These are phyloP conservation scores for Endocarpon pusillum DNA, from an alignment of 495 filamentous ascomycete genomes.

Conservation along the genomic window DNA sequence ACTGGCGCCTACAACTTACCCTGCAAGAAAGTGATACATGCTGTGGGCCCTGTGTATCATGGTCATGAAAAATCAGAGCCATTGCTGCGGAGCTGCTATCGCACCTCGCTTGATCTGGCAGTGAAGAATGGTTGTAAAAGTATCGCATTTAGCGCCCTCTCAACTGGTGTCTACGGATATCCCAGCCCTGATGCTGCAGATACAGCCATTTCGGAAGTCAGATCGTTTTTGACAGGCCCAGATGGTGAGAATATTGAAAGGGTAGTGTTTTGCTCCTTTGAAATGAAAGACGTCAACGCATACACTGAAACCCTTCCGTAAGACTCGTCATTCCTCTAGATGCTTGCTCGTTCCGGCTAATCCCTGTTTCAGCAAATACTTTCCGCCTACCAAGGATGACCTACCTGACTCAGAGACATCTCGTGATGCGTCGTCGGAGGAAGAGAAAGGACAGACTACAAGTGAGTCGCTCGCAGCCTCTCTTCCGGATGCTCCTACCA, in stretches of 20 bases:
- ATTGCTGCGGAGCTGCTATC: slow-evolving; percentile 55
- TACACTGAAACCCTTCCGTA: slow-evolving; percentile 60
- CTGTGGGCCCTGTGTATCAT: slow-evolving; percentile 76
- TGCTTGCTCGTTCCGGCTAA: not conserved
- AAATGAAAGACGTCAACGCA: slow-evolving; percentile 53
- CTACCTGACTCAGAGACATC: too few relatives aligned
- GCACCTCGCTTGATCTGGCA: slow-evolving; percentile 53
- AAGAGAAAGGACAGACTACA: slow-evolving; percentile 4
- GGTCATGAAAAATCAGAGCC: slow-evolving; percentile 23
- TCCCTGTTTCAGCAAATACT: slow-evolving; percentile 18
- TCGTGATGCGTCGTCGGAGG: slow-evolving; percentile 1
- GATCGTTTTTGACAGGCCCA: slow-evolving; percentile 46
- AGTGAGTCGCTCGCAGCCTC: slow-evolving; percentile 13
- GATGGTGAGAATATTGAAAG: slow-evolving; percentile 41
- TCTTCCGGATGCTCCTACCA: slow-evolving; percentile 17
- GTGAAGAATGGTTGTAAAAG: slow-evolving; percentile 43
- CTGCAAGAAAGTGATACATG: slow-evolving; percentile 65
- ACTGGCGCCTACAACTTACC: slow-evolving; percentile 63
- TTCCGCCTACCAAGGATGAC: slow-evolving; percentile 17
- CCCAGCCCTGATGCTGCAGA: slow-evolving; percentile 54
- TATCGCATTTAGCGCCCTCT: slow-evolving; percentile 70
- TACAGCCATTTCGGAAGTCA: slow-evolving; percentile 50
- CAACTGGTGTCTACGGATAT: slow-evolving; percentile 84
- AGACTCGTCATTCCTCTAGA: slow-evolving; percentile 19
- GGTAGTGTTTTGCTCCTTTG: slow-evolving; percentile 70